Conservation (phyloP, 1,284 basidiomycete species). For the Puccinia coronata region DNA sequence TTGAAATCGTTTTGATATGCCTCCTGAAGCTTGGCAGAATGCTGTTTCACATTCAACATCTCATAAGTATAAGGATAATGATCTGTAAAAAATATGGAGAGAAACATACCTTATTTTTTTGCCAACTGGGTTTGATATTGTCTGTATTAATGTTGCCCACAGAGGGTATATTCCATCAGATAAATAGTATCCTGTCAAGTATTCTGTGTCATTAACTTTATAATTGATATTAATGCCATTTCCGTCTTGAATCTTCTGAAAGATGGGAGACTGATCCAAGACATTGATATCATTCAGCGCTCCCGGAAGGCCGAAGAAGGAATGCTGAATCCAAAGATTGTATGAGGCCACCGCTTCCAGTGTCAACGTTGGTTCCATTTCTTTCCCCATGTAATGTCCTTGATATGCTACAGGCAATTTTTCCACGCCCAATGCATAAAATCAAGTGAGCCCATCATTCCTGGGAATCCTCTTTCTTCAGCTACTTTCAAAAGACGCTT, state of each 20-base stretch:
- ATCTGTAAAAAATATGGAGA: too few species aligned
- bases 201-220: not conserved
- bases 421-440: slow-evolving; percentile 38
- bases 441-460: slow-evolving; percentile 29
- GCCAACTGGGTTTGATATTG: not conserved
- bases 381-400: slow-evolving; percentile 27
- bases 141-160: slow-evolving; percentile 1
- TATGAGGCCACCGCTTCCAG: slow-evolving; percentile 21
- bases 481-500: not conserved
- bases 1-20: slow-evolving; percentile 7
- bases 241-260: slow-evolving; percentile 7
- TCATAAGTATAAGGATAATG: too few species aligned
- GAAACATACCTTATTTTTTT: too few species aligned
- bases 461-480: slow-evolving; percentile 22
- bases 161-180: not conserved
- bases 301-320: too few species aligned
- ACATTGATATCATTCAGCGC: too few species aligned
- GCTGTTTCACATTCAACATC: too few species aligned
- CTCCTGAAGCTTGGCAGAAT: slow-evolving; percentile 11
- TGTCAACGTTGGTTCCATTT: slow-evolving; percentile 15
- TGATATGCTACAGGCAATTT: slow-evolving; percentile 5
- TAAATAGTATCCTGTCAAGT: slow-evolving; percentile 4
- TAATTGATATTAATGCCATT: not conserved
- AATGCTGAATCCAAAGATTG: too few species aligned
- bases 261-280: slow-evolving; percentile 1